Evolutionary conservation across 2,329 filamentous ascomycete species (phyloP).

Genomic region (Diaporthe humulicola): DNA sequence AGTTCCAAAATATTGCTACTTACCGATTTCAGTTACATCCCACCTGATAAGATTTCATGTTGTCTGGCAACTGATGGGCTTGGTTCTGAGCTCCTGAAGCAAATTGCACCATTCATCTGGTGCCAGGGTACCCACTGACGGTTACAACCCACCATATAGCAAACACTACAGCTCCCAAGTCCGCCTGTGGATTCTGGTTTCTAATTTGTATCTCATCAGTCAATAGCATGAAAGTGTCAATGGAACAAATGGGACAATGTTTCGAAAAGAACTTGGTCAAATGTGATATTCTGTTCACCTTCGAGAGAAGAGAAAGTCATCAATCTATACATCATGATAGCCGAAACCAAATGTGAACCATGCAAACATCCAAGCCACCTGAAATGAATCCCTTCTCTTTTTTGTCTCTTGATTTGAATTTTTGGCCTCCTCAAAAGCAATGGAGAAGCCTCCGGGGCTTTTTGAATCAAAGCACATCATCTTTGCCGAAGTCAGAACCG

Average conservation of each 20-base stretch:
- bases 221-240: background rate
- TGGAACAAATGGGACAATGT: background rate
- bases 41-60: too few species aligned
- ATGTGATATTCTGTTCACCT: background rate
- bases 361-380: background rate
- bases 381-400: background rate
- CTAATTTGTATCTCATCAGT: background rate
- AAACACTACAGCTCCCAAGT: too few species aligned
- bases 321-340: constrained; percentile 20
- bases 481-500: background rate
- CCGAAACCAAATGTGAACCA: background rate
- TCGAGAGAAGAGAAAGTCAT: constrained; percentile 5
- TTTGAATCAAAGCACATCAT: background rate
- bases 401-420: background rate
- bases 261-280: background rate
- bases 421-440: background rate
- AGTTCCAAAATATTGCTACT: too few species aligned
- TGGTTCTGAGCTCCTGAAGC: too few species aligned
- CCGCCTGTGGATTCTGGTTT: background rate
- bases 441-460: constrained; percentile 20
- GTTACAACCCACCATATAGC: background rate
- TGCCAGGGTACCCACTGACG: background rate
- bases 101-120: too few species aligned
- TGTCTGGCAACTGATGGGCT: too few species aligned
- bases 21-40: too few species aligned